phyloP scores from a whole-genome alignment of 2,329 filamentous ascomycete genomes.

The Ceratocystis variospora region DNA sequence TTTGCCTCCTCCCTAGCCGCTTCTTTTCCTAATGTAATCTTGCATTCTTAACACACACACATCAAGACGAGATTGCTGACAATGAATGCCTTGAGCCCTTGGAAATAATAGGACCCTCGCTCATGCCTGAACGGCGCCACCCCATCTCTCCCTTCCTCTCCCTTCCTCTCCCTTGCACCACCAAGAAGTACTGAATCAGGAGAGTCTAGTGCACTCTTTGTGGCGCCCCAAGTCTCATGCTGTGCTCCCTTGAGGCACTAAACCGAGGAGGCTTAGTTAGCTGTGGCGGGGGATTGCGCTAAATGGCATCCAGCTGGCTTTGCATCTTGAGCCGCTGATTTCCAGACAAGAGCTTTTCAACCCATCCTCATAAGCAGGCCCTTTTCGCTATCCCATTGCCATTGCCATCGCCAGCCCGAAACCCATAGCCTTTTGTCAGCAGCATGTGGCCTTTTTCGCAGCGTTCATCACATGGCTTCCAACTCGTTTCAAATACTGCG shows the following conservation, averaged over 20 bases:
- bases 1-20: neutral
- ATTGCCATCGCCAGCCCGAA: neutral
- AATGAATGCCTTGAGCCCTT: neutral
- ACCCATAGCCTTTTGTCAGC: neutral
- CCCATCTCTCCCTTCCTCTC: neutral
- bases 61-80: neutral
- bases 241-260: slow-evolving; percentile 1
- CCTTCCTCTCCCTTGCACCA: slow-evolving; percentile 1
- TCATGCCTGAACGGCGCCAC: neutral
- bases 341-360: neutral
- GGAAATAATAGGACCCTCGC: neutral
- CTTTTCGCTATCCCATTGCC: neutral
- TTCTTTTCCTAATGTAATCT: neutral
- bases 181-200: neutral
- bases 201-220: neutral
- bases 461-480: slow-evolving; percentile 13
- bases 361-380: neutral
- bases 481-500: slow-evolving; percentile 13
- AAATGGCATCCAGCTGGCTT: neutral
- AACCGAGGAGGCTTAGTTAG: neutral
- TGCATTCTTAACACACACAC: neutral
- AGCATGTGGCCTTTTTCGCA: slow-evolving; percentile 9
- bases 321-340: neutral
- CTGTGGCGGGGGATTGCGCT: neutral
- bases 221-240: neutral